Conservation (phyloP, 768 basidiomycete species). For the Rhizopogon vinicolor region DNA sequence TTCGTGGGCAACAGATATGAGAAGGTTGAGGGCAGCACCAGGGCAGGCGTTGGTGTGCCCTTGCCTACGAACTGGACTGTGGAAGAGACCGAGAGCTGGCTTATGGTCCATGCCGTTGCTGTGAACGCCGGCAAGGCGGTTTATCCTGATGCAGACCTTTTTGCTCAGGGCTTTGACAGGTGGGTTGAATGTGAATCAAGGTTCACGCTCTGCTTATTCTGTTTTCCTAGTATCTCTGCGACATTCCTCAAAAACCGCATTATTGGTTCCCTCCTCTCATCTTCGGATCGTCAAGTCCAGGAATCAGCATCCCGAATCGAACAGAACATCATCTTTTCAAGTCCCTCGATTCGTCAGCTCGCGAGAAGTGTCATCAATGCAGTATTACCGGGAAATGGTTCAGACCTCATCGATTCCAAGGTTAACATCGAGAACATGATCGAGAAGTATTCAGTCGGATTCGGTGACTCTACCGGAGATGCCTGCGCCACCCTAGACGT, state of each 20-base stretch:
- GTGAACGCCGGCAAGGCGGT: conserved; percentile 4
- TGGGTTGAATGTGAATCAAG: conserved; percentile 3
- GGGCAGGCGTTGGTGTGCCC: conserved; percentile 10
- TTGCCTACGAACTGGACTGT: conserved; percentile 21
- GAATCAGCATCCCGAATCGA: not conserved
- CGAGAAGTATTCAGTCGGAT: conserved; percentile 28
- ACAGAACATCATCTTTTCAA: not conserved
- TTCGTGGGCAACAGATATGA: conserved; percentile 20
- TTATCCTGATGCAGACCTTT: conserved; percentile 18
- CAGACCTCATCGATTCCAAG: not conserved
- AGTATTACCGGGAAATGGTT: not conserved
- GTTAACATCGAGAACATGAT: conserved; percentile 19
- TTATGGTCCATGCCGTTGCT: conserved; percentile 18
- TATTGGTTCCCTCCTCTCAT: too few relatives aligned
- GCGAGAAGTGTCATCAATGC: not conserved
- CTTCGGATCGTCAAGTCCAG: not conserved
- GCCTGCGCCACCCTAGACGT: conserved; percentile 1
- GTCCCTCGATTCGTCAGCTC: not conserved
- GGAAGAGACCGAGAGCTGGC: conserved; percentile 18
- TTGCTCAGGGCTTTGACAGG: conserved; percentile 35
- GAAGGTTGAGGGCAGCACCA: conserved; percentile 22
- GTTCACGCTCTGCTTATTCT: not conserved
- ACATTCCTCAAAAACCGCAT: not conserved
- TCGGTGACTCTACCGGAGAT: not conserved
- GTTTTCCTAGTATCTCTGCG: not conserved